Base-by-base conservation (phyloP, 2,329 filamentous ascomycete species). In the Penicillium sp. region DNA sequence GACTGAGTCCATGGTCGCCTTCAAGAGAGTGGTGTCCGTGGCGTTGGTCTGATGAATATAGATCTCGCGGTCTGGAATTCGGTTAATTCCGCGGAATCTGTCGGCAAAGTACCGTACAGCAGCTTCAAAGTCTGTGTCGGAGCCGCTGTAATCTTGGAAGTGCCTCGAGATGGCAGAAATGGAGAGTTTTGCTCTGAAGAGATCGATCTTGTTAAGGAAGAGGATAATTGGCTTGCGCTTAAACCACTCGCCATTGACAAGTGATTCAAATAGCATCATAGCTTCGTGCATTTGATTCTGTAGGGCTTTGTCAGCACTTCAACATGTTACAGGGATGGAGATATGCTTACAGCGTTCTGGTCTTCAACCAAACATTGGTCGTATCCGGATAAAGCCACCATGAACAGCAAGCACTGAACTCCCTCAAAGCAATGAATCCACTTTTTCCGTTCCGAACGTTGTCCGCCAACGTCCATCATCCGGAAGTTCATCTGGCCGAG, bases 371-470 rank as follows among this genome's bases (percentile, higher is more conserved):
- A 80, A 69, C 93, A 96, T 75, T 98, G 95, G 72, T 98, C 93
- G 74, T 97, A 98, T 58, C 93, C 93, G 63, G 92, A 96, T 67
- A 98, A 93, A 48, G 93, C 93, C 52, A 96, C 93, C 65, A 98
- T 84, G 78, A 98, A 98, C 42, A 98, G 81, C 53, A 98, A 82
- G 65, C 91, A 93, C 70, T 95, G 92, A 61, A 96, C 92, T 63
- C 95, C 95, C 74, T 96, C 92, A 72, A 96, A 96, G 72, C 92
- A 95, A 74, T 96, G 92, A 62, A 96, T 96, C 92, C 92, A 96
- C 81, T 96, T 96, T 84, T 96, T 96, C 61, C 92, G 89, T 77
- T 96, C 92, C 27, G 92, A 96, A 67, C 92, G 84, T 74, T 96
- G 92, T 56, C 92, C 92, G 73, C 92, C 92, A 47, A 96, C 92